Base-by-base conservation (phyloP, 2,329 filamentous ascomycete species). In the Rhynchosporium secalis region DNA sequence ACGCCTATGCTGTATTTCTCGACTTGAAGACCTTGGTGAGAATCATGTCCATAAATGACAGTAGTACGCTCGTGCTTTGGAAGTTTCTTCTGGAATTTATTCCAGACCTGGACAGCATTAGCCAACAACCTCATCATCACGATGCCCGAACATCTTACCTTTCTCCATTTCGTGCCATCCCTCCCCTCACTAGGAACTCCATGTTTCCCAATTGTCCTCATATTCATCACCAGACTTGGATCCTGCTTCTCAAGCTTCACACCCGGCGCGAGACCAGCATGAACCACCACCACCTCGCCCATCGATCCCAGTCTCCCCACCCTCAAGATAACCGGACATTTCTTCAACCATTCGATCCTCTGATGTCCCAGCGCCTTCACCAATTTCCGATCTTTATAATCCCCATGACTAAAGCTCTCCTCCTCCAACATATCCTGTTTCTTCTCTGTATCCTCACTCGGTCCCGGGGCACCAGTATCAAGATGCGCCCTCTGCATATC, bases 31-130 rank as follows among this genome's bases (percentile, higher is more conserved):
- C 92, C 92, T 2, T 78, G 77, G 70, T 87, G 87, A 28, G 91
- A 85, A 73, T 97, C 91, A 73, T 98, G 94, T 4, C 93, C 93
- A 75, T 96, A 97, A 62, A 96, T 82, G 46, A 96, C 88, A 0
- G 90, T 91, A 46, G 80, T 84, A 9, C 83, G 79, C 29, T 73
- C 59, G 29, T 71, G 62, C 45, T 71, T 71, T 3, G 69, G 68
- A 74, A 74, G 68, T 10, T 54, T 60, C 56, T 73, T 71, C 69
- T 87, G 82, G 61, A 76, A 74, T 60, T 76, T 76, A 70, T 86
- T 82, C 85, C 85, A 88, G 7, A 78, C 76, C 69, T 87, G 29
- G 64, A 20, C 49, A 13, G 58, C 4, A 46, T 73, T 58, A 73
- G 64, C 36, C 52, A 31, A n/a, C 26, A 29, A n/a, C 4, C 4